phyloP scores from a whole-genome alignment of 2,329 filamentous ascomycete genomes.

The Botrytis aclada region DNA sequence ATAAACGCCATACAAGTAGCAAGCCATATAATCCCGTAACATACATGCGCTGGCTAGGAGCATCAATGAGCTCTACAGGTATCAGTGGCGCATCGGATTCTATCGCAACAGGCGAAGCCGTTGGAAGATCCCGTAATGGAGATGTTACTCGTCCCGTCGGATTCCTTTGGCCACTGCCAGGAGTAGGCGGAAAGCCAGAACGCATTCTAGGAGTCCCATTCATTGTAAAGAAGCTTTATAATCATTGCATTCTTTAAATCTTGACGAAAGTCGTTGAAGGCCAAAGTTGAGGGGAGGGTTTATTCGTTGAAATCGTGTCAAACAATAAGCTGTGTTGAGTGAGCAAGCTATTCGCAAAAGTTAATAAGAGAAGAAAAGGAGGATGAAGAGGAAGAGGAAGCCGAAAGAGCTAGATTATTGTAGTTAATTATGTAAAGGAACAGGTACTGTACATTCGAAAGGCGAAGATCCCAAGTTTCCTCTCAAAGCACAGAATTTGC shows the following conservation, averaged over 20 bases:
- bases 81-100: slow-evolving; percentile 60
- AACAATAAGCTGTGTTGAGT: background rate
- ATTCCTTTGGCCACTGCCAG: slow-evolving; percentile 47
- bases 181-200: slow-evolving; percentile 78
- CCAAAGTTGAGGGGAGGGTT: background rate
- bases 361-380: background rate
- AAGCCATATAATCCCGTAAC: slow-evolving; percentile 74
- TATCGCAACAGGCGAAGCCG: slow-evolving; percentile 21
- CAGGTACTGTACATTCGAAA: background rate
- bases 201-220: slow-evolving; percentile 77
- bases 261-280: slow-evolving; percentile 27
- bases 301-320: slow-evolving; percentile 1
- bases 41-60: slow-evolving; percentile 86
- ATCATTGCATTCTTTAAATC: slow-evolving; percentile 45
- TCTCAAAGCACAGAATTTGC: background rate
- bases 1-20: slow-evolving; percentile 78
- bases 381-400: background rate
- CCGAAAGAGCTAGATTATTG: background rate
- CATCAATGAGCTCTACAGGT: slow-evolving; percentile 77
- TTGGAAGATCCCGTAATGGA: slow-evolving; percentile 33
- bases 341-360: background rate
- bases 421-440: background rate
- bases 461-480: background rate
- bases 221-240: slow-evolving; percentile 37
- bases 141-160: slow-evolving; percentile 31